Evolutionary conservation across 2,329 filamentous ascomycete species (phyloP), one percentile per base, ranked within the genome.

Genomic region (Fusarium xyrophilum): DNA sequence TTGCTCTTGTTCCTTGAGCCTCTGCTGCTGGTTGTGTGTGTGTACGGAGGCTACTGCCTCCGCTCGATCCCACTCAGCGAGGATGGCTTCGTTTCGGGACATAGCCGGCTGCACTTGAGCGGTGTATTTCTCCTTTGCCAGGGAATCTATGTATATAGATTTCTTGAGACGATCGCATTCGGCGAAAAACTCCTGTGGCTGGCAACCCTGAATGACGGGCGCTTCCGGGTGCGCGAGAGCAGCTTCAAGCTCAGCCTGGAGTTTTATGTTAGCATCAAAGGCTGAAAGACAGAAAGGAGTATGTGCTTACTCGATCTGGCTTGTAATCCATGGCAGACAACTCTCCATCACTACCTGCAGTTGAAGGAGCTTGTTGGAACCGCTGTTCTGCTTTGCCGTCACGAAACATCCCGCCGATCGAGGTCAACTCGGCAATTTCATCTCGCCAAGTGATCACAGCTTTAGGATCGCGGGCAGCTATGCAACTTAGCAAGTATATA

Each of bases 61-160:
- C 3, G 60, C 60, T 6, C 60, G 58, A 19, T 63, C 58, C 15
- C 30, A 40, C 15, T 63, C 60, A 17, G 42, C 36, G 6, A 27
- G 21, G 3, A 63, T 56, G 2, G 56, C 23, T 15, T 63, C 40
- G 17, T 63, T 57, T 5, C 58, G 48, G n/a, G 42, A 56, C 5
- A 63, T 39, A 1, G 30, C 23, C 4, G 60, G 32, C 10, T n/a
- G 42, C 3, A 63, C 25, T 17, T 42, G 14, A 11, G 42, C 21
- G 1, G 7, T n/a, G 19, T 53, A 53, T 7, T 25, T 30, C 2
- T 35, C 14, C 15, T 56, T 63, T 10, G 36, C 43, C 4, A 36
- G 13, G 3, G 7, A 23, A 5, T 53, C 60, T 21, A 33, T 10
- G 6, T 35, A 9, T 3, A 46, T 47, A 4, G 23, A 38, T 14